These are phyloP conservation scores for Ceratocystis destructans DNA, from an alignment of 2,329 filamentous ascomycete genomes.

Conservation along the genomic window DNA sequence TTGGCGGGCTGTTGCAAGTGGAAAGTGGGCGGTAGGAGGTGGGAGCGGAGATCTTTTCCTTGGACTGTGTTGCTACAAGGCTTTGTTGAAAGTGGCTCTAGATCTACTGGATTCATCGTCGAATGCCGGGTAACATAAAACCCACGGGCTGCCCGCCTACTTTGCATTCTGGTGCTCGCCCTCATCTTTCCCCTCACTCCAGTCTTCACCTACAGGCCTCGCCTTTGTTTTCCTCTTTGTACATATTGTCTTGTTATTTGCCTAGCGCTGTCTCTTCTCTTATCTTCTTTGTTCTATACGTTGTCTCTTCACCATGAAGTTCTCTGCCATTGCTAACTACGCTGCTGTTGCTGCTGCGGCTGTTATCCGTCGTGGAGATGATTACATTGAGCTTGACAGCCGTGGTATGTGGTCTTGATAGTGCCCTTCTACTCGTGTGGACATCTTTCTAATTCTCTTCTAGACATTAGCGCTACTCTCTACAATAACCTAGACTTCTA, in stretches of 20 bases:
- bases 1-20: neutral
- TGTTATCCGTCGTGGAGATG: constrained; percentile 17
- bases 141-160: neutral
- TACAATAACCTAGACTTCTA: constrained; percentile 17
- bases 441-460: too few relatives aligned
- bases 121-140: constrained; percentile 5
- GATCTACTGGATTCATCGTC: neutral
- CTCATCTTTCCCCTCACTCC: constrained; percentile 11
- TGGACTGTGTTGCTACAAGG: neutral
- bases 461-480: constrained; percentile 12
- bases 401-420: constrained; percentile 13
- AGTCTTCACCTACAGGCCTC: neutral
- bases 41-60: neutral
- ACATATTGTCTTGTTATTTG: neutral
- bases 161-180: constrained; percentile 1
- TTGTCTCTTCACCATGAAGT: constrained; percentile 15
- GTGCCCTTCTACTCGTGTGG: neutral
- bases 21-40: too few relatives aligned
- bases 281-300: neutral
- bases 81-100: neutral
- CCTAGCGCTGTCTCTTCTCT: neutral
- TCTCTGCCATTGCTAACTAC: constrained; percentile 13
- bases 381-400: constrained; percentile 10
- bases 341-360: constrained; percentile 16
- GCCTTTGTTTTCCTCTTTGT: neutral